Evolutionary conservation across 306 rosid species (phyloP).

Genomic region (Alnus glutinosa): DNA sequence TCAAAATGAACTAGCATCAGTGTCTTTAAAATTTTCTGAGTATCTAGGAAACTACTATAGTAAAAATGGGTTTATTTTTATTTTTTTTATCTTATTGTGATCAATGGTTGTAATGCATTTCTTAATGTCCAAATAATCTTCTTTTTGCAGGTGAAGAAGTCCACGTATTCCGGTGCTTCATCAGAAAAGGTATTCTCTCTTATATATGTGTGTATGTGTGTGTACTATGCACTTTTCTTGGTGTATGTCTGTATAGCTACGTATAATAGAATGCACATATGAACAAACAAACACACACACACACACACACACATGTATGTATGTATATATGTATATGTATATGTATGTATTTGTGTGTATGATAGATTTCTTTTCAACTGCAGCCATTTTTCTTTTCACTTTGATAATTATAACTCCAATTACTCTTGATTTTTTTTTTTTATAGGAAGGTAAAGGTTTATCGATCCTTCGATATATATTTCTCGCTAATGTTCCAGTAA

Average conservation of each 20-base stretch:
- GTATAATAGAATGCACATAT: not conserved
- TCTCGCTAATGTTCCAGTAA: constrained; percentile 83
- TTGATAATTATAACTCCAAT: constrained; percentile 23
- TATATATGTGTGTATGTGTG: not conserved
- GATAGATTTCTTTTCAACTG: not conserved
- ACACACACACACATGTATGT: too few species aligned
- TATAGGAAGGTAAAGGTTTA: constrained; percentile 60
- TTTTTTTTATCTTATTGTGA: not conserved
- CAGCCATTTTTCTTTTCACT: constrained; percentile 7
- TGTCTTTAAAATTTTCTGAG: not conserved
- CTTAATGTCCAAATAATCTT: not conserved
- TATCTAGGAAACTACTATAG: not conserved
- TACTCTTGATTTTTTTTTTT: constrained; percentile 11
- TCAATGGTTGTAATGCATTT: constrained; percentile 20
- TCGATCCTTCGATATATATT: constrained; percentile 63
- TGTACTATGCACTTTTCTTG: not conserved
- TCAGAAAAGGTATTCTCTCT: constrained; percentile 53
- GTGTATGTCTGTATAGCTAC: constrained; percentile 17
- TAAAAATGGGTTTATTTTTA: not conserved
- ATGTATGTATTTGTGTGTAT: not conserved
- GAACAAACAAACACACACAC: not conserved
- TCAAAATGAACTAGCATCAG: not conserved
- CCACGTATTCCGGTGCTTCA: constrained; percentile 32
- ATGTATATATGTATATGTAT: not conserved
- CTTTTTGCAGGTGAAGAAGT: constrained; percentile 51